Conservation (phyloP, 2,329 filamentous ascomycete genomes). For the Diaporthe australafricana region DNA sequence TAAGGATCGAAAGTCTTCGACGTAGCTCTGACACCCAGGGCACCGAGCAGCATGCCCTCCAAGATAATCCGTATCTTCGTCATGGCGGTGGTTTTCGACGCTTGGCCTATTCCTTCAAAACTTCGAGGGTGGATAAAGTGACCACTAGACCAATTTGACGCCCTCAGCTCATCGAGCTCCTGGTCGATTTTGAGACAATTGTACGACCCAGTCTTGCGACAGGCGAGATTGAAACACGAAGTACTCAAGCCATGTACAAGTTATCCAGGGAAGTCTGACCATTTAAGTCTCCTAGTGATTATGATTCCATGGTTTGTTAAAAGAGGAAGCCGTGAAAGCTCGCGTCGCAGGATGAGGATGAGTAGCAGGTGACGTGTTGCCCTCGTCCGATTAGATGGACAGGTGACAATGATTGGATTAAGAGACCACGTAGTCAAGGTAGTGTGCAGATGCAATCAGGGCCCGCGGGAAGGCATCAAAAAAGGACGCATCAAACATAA, state of each 20-base stretch:
- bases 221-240: conserved; percentile 1
- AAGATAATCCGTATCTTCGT: background rate
- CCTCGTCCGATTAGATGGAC: background rate
- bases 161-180: background rate
- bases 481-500: background rate
- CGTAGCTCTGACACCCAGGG: conserved; percentile 6
- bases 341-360: background rate
- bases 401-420: conserved; percentile 1
- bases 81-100: background rate
- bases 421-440: background rate
- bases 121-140: background rate
- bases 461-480: background rate
- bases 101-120: background rate
- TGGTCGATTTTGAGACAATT: conserved; percentile 5
- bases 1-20: background rate
- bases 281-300: background rate
- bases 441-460: background rate
- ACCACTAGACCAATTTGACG: background rate
- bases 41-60: conserved; percentile 10
- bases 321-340: background rate
- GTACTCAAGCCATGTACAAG: conserved; percentile 7
- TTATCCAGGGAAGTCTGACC: background rate
- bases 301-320: conserved; percentile 12
- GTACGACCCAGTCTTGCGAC: background rate
- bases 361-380: conserved; percentile 12